These are phyloP conservation scores for Cryptococcus sp. DNA, from an alignment of 1,284 basidiomycete species.

Conservation along the genomic window DNA sequence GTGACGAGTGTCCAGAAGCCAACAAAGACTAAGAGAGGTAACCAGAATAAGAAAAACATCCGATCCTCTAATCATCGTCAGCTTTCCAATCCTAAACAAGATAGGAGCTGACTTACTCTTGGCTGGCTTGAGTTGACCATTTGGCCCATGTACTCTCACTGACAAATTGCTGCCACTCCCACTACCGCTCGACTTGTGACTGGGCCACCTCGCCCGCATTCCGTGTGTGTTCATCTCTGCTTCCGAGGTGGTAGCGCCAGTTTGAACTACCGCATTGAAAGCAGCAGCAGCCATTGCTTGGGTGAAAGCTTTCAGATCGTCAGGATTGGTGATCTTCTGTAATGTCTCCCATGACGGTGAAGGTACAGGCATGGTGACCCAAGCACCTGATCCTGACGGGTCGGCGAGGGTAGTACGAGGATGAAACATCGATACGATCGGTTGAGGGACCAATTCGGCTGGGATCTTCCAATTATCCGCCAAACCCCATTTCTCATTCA, in stretches of 20 bases:
- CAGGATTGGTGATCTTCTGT: slow-evolving; percentile 38
- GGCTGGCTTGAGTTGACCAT: slow-evolving; percentile 27
- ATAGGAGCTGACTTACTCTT: slow-evolving; percentile 54
- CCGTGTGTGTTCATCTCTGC: not conserved
- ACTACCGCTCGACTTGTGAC: not conserved
- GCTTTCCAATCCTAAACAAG: not conserved
- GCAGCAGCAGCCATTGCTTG: slow-evolving; percentile 45
- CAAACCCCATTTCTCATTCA: no score
- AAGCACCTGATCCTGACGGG: not conserved
- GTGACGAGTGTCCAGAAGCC: slow-evolving; percentile 45
- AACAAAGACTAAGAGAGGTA: slow-evolving; percentile 66
- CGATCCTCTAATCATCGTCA: slow-evolving; percentile 63
- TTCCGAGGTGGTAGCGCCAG: slow-evolving; percentile 26
- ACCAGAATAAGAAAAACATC: slow-evolving; percentile 91
- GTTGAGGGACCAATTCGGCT: not conserved
- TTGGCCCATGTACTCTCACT: not conserved
- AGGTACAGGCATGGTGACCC: slow-evolving; percentile 29
- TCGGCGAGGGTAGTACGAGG: slow-evolving; percentile 2
- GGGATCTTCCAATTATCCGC: not conserved
- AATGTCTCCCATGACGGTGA: slow-evolving; percentile 43
- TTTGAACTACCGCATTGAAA: slow-evolving; percentile 42
- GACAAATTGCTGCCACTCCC: not conserved
- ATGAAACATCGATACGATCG: slow-evolving; percentile 7
- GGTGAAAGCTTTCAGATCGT: slow-evolving; percentile 43
- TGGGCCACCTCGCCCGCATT: slow-evolving; percentile 2